These are phyloP conservation scores for Isabelozyma heimii DNA, from an alignment of 805 yeast genomes.

Conservation along the genomic window DNA sequence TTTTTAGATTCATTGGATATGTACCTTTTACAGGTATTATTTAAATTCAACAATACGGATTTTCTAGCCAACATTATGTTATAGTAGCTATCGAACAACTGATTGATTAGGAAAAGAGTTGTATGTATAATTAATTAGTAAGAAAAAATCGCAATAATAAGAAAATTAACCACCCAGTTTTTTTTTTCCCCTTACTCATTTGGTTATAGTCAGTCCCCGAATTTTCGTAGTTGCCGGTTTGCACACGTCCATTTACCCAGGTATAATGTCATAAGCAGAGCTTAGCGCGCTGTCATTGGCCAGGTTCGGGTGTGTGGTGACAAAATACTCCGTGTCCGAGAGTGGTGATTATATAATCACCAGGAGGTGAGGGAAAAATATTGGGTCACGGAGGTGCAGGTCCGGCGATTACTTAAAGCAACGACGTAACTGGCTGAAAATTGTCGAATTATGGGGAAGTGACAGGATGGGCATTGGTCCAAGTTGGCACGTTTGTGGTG, in stretches of 20 bases:
- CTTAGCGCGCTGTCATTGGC: constrained; percentile 10
- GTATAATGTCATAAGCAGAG: constrained; percentile 7
- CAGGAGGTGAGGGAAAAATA: background rate
- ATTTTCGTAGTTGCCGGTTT: constrained; percentile 2
- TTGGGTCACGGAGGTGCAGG: background rate
- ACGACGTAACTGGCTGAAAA: no score
- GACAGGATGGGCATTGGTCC: no score
- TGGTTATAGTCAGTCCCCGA: background rate
- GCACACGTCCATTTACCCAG: constrained; percentile 3
- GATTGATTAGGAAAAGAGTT: constrained; percentile 1
- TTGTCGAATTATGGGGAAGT: no score
- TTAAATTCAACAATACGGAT: constrained; percentile 4
- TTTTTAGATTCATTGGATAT: constrained; percentile 19
- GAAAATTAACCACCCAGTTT: background rate
- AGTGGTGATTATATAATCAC: background rate
- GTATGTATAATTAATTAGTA: constrained; percentile 1
- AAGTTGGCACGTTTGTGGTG: no score
- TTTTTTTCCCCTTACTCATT: background rate
- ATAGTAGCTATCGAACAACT: background rate
- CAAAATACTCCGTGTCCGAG: background rate
- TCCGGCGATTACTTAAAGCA: background rate
- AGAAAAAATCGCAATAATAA: constrained; percentile 1
- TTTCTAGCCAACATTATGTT: constrained; percentile 8
- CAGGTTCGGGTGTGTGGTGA: background rate
- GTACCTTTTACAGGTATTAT: constrained; percentile 9